Evolutionary conservation across 352 stramenopile genomes (phyloP), one percentile per base, ranked within the genome.

Genomic region (Phytophthora palmivora): DNA sequence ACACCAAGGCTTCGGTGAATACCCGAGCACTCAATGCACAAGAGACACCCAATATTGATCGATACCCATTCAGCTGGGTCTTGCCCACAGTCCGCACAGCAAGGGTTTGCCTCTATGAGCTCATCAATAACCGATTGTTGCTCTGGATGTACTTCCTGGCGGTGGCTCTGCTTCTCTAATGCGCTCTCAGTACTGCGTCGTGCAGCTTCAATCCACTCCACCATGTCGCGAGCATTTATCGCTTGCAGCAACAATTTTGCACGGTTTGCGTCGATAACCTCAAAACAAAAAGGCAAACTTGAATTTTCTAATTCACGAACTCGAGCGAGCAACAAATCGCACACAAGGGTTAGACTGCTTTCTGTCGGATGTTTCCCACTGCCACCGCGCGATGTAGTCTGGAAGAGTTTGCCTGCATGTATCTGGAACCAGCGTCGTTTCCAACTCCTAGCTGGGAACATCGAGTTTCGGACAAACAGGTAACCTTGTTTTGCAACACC

Each of bases 21-120:
- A 14, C 95, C 97, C 34, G 89, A 97, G 68, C 97, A 99, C 67
- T 98, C 89, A 63, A 99, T 98, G 65, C 97, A 99, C 32, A 99
- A 69, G 19, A 99, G 76, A 44, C 97, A 91, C 11, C 97, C 96
- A 44, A 99, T 87, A 74, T 99, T 99, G 55, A 98, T 91, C 26
- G 90, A 98, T 30, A 97, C 95, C 97, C 97, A 99, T 55, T 99
- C 94, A 1, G 96, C 83, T 6, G 89, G 87, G 11, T 74, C 70
- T 34, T 87, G 79, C 45, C 82, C 78, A 56, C 88, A 96, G 45
- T 96, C 88, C 0, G 84, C 79, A 44, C 88, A 96, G 30, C 48
- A 60, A 3, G 68, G 60, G 48, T 92, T 96, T n/a, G 48, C 67
- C 7, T 77, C 58, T 6, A 76, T 73, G 24, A 96, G 62, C 43